phyloP scores from a whole-genome alignment of 2,329 filamentous ascomycete species.

The Penicillium sp. region DNA sequence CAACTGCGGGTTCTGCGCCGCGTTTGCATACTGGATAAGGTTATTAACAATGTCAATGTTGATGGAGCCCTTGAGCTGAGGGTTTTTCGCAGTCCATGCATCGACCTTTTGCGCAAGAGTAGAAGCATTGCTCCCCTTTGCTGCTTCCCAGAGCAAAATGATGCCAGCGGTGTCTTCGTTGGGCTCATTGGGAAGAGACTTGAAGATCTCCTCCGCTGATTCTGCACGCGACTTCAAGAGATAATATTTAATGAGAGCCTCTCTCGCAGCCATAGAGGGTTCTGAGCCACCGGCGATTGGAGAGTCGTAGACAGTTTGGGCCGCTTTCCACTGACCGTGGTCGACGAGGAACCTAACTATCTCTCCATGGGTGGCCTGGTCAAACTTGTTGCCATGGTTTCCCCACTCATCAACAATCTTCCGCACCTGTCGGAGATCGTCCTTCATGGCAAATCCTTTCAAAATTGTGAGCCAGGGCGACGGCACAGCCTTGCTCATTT shows the following conservation, averaged over 20 bases:
- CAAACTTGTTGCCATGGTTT: slow-evolving; percentile 50
- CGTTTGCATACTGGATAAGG: slow-evolving; percentile 69
- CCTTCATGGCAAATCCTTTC: slow-evolving; percentile 60
- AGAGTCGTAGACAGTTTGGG: slow-evolving; percentile 65
- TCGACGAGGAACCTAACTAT: slow-evolving; percentile 63
- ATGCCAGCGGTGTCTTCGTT: slow-evolving; percentile 65
- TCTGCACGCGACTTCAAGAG: slow-evolving; percentile 57
- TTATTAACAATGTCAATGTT: slow-evolving; percentile 73
- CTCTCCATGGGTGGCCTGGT: slow-evolving; percentile 41
- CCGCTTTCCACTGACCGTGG: slow-evolving; percentile 56
- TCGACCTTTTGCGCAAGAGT: slow-evolving; percentile 71
- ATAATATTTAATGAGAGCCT: slow-evolving; percentile 59
- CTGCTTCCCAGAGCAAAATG: slow-evolving; percentile 71
- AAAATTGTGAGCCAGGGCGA: slow-evolving; percentile 53
- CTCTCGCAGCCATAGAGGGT: slow-evolving; percentile 49
- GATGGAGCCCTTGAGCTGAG: slow-evolving; percentile 48
- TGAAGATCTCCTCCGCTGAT: slow-evolving; percentile 62
- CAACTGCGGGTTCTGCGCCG: slow-evolving; percentile 65
- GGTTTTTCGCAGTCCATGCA: slow-evolving; percentile 56
- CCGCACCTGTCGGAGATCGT: slow-evolving; percentile 56
- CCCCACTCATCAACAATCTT: slow-evolving; percentile 55
- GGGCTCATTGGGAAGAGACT: slow-evolving; percentile 43
- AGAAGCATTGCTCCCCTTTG: slow-evolving; percentile 67
- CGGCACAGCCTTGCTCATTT: slow-evolving; percentile 26
- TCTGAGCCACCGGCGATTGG: slow-evolving; percentile 43